Evolutionary conservation across 73 alveolate genomes (phyloP), one percentile per base, ranked within the genome.

Genomic region (Paramecium octaurelia): DNA sequence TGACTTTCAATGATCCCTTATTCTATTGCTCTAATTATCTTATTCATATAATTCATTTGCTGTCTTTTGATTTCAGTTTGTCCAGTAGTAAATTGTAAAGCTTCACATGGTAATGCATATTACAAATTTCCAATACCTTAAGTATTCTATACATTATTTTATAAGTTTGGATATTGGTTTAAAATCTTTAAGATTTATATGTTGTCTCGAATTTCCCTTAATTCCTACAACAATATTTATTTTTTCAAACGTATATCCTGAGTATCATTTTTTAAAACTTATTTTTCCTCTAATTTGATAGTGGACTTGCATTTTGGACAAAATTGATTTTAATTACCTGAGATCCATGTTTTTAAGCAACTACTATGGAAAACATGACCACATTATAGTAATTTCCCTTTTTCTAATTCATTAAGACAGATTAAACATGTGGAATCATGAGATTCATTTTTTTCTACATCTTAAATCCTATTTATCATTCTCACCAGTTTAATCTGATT

Each of bases 51-150:
- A 80, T 80, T 80, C 12, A 80, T 46, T 80, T 80, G 12, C 7
- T 44, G 16, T 80, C 91, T 80, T 80, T 64, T 80, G 8, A 80
- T 80, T 46, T 80, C 91, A 20, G 31, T 44, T 1, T 3, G 6
- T 31, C 27, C 34, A 3, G 91, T 20, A 8, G 71, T 3, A 23
- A 44, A 44, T 31, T 80, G 16, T 12, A 46, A 20, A 18, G 91
- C 91, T 20, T 80, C 91, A 42, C 76, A 44, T 23, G 91, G 91
- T 44, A 80, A 80, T 20, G 76, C 76, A 80, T 24, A 80, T 10
- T 80, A 80, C 18, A 80, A 75, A 42, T 16, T 24, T 9, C 91
- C 91, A 44, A 46, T 43, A 2, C 91, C 91, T 40, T 46, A 14
- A 0, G 44, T 21, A 80, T 42, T 80, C 29, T 43, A 27, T 11